Conservation (phyloP, 768 basidiomycete genomes). For the Lyophyllum semitale region DNA sequence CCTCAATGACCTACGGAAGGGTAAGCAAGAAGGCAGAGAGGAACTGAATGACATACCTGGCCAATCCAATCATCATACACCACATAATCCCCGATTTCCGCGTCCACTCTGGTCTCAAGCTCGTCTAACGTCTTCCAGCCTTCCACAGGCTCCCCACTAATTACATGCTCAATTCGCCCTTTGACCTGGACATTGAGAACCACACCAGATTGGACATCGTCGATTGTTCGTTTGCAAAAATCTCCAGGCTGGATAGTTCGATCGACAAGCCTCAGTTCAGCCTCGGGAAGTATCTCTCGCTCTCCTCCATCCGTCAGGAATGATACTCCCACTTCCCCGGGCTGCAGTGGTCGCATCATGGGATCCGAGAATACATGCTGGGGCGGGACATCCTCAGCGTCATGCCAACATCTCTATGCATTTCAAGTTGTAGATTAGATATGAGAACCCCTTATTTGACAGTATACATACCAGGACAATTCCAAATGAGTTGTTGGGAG, state of each 20-base stretch:
- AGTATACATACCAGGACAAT: slow-evolving; percentile 61
- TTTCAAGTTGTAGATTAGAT: background rate
- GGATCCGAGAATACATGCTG: slow-evolving; percentile 55
- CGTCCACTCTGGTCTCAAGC: slow-evolving; percentile 55
- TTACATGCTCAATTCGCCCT: slow-evolving; percentile 74
- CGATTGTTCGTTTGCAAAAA: slow-evolving; percentile 75
- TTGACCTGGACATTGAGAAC: slow-evolving; percentile 64
- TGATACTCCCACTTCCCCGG: slow-evolving; percentile 83
- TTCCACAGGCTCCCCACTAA: slow-evolving; percentile 58
- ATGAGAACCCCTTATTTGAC: background rate
- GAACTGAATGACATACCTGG: slow-evolving; percentile 56
- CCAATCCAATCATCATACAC: slow-evolving; percentile 87
- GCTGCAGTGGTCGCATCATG: slow-evolving; percentile 70
- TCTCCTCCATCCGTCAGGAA: slow-evolving; percentile 52
- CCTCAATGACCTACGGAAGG: slow-evolving; percentile 68
- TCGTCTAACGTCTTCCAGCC: slow-evolving; percentile 67
- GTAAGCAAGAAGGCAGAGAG: background rate
- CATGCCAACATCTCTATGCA: slow-evolving; percentile 83
- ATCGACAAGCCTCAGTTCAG: slow-evolving; percentile 69
- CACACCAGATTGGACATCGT: slow-evolving; percentile 76
- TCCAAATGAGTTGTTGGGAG: slow-evolving; percentile 45
- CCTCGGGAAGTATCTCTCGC: slow-evolving; percentile 74
- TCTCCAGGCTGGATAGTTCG: slow-evolving; percentile 80
- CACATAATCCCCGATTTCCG: slow-evolving; percentile 83
- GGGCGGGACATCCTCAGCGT: slow-evolving; percentile 70